A percentile compares a stretch with the other conserved stretches of the same genome.
phyloP scores from a whole-genome alignment of 768 basidiomycete genomes.

The Macrocybe gigantea region DNA sequence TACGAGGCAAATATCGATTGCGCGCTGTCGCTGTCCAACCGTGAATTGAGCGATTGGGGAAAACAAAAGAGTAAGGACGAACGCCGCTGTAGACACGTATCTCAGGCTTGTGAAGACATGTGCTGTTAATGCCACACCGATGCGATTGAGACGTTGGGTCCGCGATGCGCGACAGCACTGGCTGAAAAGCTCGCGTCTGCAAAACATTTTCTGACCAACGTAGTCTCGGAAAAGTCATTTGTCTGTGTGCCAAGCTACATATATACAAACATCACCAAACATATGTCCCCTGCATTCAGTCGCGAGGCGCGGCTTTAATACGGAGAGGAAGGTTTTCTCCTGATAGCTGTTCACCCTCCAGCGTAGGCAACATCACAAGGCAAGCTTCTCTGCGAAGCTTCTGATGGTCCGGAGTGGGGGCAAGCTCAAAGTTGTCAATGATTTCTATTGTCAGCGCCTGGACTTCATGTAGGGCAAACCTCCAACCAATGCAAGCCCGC shows the following conservation, averaged over 20 bases:
- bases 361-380: constrained; percentile 41
- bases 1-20: constrained; percentile 12
- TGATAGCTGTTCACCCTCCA: constrained; percentile 37
- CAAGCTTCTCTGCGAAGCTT: constrained; percentile 38
- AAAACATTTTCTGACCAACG: constrained; percentile 40
- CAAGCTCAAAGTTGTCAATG: constrained; percentile 52
- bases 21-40: no score
- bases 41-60: no score
- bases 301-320: constrained; percentile 31
- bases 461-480: constrained; percentile 50
- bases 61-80: no score
- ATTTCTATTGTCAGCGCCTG: constrained; percentile 54
- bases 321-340: constrained; percentile 39
- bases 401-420: constrained; percentile 32
- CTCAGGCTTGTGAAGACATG: no score
- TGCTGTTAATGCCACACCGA: no score
- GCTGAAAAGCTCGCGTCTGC: no score
- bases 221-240: constrained; percentile 58
- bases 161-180: no score
- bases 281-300: constrained; percentile 13
- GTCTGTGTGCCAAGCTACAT: constrained; percentile 20
- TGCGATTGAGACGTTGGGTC: no score
- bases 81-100: no score
- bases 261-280: background rate
- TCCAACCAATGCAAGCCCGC: constrained; percentile 43